Base-by-base conservation (phyloP, 805 yeast genomes). In the Ogataea glucozyma region DNA sequence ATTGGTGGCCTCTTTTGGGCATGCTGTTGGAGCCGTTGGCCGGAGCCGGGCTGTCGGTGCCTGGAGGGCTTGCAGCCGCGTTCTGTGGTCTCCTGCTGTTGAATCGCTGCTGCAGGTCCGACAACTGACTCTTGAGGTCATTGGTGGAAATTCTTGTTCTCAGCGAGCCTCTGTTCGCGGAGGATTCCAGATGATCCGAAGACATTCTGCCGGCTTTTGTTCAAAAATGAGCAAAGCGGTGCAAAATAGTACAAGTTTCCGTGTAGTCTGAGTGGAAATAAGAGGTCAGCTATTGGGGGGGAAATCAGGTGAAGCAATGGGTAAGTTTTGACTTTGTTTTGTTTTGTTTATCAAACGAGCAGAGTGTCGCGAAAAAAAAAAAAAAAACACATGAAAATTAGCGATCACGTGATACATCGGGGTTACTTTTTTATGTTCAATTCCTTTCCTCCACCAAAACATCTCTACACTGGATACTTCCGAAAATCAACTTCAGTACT, bases 111-210 rank as follows among this genome's bases (percentile, higher is more conserved):
- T 73, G 76, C 17, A 73, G 60, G 40, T 72, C 75, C 17, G 66
- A 64, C 8, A 73, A 57, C 53, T 73, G 77, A 21, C 63, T 56
- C 49, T 67, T 69, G 48, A 70, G 58, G 36, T 68, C 71, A 29
- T 60, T 51, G 10, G 68, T 53, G 4, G 67, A 49, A 33, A 40
- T 22, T 52, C 46, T 47, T 17, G 35, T 29, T n/a, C 44, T 38
- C 23, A 46, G 35, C 22, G 41, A 24, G 26, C 36, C 34, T 29
- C 49, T 44, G 40, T 45, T 42, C n/a, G 41, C 22, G 29, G 36
- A 29, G 8, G 23, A 27, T 11, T 41, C 43, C 9, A 35, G 29
- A 11, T 39, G 41, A 23, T 40, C 41, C 14, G 48, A 39, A 4
- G 44, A 41, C 37, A 38, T 40, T 11, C 12, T 11, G 19, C 6